Conservation (phyloP, 2,329 filamentous ascomycete genomes). For the Penicillium frequentans region DNA sequence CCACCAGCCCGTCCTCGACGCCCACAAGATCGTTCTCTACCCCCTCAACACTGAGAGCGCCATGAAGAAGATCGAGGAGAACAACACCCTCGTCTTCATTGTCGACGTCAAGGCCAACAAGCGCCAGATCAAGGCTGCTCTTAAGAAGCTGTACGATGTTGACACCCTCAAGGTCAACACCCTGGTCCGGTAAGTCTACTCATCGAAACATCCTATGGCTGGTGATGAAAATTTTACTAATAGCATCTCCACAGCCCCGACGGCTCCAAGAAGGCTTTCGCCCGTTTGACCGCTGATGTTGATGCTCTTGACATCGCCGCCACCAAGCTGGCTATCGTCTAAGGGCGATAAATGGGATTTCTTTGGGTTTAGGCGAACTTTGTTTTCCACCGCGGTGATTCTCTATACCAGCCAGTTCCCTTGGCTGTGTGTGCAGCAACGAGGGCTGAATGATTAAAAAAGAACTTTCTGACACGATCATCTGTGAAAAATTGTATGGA, state of each 20-base stretch:
- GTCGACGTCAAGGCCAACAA: conserved; percentile 98
- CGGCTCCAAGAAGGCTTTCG: conserved; percentile 98
- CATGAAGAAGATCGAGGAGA: conserved; percentile 99
- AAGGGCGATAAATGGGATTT: conserved; percentile 49
- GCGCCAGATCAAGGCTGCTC: conserved; percentile 95
- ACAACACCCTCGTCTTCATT: conserved; percentile 99
- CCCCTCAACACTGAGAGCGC: conserved; percentile 99
- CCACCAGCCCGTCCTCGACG: conserved; percentile 86
- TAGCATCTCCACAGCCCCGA: conserved; percentile 65
- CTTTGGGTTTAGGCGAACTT: conserved; percentile 48
- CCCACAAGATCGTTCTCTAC: conserved; percentile 97
- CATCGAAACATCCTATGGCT: neutral
- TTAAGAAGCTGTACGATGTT: conserved; percentile 99
- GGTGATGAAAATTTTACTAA: conserved; percentile 8
- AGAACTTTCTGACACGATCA: conserved; percentile 28
- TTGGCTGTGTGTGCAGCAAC: conserved; percentile 31
- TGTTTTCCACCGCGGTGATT: conserved; percentile 43
- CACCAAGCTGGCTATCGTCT: conserved; percentile 98
- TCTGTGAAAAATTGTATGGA: conserved; percentile 1
- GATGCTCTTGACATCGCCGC: conserved; percentile 99
- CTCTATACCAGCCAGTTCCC: conserved; percentile 37
- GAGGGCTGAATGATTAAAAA: conserved; percentile 41
- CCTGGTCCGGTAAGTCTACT: conserved; percentile 74
- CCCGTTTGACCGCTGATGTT: conserved; percentile 90
- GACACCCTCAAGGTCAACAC: conserved; percentile 99